These are phyloP conservation scores for Chlorencoelia australis DNA, from an alignment of 2,329 filamentous ascomycete species.

Conservation along the genomic window DNA sequence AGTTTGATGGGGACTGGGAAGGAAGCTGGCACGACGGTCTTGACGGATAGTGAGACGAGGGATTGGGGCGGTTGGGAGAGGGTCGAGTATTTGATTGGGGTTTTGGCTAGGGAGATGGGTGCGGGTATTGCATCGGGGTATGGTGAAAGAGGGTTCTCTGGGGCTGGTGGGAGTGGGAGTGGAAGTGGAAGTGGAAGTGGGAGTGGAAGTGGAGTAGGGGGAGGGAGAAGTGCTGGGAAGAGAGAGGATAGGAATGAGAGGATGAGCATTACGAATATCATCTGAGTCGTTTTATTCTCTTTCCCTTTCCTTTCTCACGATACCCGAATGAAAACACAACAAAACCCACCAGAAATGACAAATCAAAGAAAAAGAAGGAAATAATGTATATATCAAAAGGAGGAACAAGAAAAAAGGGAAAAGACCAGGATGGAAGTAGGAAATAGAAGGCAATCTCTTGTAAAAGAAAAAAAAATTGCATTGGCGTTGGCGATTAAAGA, in stretches of 20 bases:
- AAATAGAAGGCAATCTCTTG: too few species aligned
- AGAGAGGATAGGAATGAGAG: slow-evolving; percentile 18
- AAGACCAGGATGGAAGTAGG: too few species aligned
- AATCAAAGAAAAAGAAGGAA: too few species aligned
- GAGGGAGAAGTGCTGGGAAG: slow-evolving; percentile 4
- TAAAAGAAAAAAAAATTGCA: too few species aligned
- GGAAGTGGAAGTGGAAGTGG: slow-evolving; percentile 5
- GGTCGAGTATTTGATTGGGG: slow-evolving; percentile 53
- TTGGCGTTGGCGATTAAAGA: too few species aligned
- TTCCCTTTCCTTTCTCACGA: too few species aligned
- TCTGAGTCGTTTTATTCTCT: too few species aligned
- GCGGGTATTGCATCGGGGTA: slow-evolving; percentile 7
- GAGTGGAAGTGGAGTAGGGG: not conserved
- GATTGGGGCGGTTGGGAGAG: slow-evolving; percentile 77
- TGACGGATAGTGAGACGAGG: slow-evolving; percentile 46
- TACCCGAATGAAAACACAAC: too few species aligned
- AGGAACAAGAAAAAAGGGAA: too few species aligned
- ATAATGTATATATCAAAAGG: too few species aligned
- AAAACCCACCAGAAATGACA: too few species aligned
- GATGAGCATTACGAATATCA: slow-evolving; percentile 25
- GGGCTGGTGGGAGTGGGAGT: not conserved
- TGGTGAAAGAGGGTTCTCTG: too few species aligned
- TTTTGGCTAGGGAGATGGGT: slow-evolving; percentile 33
- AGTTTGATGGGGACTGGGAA: slow-evolving; percentile 17
- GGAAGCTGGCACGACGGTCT: slow-evolving; percentile 31